A percentile compares a stretch with the other conserved stretches of the same genome.
These are phyloP conservation scores for Leishmania arabica DNA, from an alignment of 208 protist species.

Conservation along the genomic window DNA sequence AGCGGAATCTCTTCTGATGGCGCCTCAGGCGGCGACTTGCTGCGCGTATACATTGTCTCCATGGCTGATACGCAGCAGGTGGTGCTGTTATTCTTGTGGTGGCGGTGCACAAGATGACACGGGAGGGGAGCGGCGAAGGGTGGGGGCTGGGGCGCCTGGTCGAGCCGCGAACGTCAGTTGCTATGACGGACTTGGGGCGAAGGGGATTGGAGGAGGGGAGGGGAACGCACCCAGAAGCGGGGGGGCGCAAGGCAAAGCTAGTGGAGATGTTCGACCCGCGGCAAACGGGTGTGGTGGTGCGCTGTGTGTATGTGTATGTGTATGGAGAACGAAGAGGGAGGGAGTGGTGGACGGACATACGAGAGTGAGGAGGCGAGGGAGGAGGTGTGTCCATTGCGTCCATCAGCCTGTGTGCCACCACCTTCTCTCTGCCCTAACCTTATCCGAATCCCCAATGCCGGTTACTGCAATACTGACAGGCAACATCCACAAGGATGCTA, in stretches of 20 bases:
- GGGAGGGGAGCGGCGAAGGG: background rate
- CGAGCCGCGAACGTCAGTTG: background rate
- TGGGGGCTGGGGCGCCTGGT: background rate
- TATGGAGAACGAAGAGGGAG: too few relatives aligned
- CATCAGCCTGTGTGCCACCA: background rate
- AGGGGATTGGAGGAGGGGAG: background rate
- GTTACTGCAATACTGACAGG: background rate
- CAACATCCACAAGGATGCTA: background rate
- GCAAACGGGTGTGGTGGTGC: background rate
- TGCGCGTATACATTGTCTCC: background rate
- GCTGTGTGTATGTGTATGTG: background rate
- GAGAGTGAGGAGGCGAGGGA: background rate
- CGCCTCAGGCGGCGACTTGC: background rate
- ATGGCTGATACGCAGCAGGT: background rate
- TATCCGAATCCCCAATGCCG: background rate
- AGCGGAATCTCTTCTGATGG: slow-evolving; percentile 49
- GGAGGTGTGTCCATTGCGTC: background rate
- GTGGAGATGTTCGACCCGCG: background rate
- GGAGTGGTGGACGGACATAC: background rate
- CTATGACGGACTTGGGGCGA: background rate
- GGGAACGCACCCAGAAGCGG: background rate
- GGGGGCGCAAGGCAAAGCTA: background rate
- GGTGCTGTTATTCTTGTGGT: background rate
- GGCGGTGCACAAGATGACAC: background rate
- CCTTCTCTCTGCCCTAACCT: background rate